A percentile compares a stretch with the other conserved stretches of the same genome.
These are phyloP conservation scores for Adansonia madagascariensis DNA, from an alignment of 441 rosid genomes.

Conservation along the genomic window DNA sequence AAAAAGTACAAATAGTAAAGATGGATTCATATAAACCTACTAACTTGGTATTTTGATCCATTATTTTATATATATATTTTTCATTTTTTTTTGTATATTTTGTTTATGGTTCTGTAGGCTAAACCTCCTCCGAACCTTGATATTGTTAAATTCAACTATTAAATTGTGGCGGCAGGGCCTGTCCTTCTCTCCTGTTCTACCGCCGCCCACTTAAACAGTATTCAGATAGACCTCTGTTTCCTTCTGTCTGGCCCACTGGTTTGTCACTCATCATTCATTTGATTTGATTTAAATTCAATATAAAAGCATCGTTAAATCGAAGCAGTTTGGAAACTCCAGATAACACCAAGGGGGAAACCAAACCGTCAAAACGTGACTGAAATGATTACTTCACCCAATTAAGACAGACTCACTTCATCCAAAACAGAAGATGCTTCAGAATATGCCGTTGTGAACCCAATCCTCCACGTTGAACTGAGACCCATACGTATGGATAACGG, in stretches of 20 bases:
- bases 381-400: conserved; percentile 22
- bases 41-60: too few relatives aligned
- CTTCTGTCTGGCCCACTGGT: not conserved
- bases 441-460: conserved; percentile 25
- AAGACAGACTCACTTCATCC: conserved; percentile 23
- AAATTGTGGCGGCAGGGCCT: not conserved
- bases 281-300: too few relatives aligned
- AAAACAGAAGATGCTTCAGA: conserved; percentile 35
- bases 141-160: too few relatives aligned
- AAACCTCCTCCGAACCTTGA: too few relatives aligned
- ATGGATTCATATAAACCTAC: too few relatives aligned
- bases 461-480: not conserved
- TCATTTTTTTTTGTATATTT: too few relatives aligned
- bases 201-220: conserved; percentile 1
- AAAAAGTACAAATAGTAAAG: not conserved
- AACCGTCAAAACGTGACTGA: conserved; percentile 24
- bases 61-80: too few relatives aligned
- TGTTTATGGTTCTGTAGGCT: too few relatives aligned
- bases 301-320: not conserved
- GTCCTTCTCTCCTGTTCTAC: not conserved
- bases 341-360: not conserved
- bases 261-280: too few relatives aligned
- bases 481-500: not conserved
- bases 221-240: not conserved
- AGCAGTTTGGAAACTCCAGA: not conserved